These are phyloP conservation scores for Suillus fuscotomentosus DNA, from an alignment of 768 basidiomycete genomes.

Conservation along the genomic window DNA sequence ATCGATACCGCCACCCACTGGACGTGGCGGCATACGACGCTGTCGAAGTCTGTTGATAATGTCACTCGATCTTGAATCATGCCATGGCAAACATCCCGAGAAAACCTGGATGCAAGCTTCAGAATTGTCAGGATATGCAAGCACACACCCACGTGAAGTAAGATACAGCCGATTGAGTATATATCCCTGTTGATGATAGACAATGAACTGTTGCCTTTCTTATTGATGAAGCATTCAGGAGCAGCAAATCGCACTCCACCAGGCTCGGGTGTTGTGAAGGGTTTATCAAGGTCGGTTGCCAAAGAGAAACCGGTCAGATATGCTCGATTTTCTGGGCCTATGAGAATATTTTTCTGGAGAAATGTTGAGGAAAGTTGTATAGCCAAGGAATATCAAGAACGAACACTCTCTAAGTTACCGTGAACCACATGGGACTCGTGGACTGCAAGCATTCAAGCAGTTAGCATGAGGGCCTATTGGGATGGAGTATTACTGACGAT, in stretches of 20 bases:
- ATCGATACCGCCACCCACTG: background rate
- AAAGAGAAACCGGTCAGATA: conserved; percentile 1
- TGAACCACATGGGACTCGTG: background rate
- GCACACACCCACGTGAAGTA: background rate
- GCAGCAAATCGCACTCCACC: conserved; percentile 1
- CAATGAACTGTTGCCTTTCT: background rate
- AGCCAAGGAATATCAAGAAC: background rate
- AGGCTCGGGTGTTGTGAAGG: background rate
- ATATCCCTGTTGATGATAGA: background rate
- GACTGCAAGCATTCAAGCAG: background rate
- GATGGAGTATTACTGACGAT: background rate
- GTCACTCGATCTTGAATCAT: background rate
- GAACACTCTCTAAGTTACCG: background rate
- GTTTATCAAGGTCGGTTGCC: background rate
- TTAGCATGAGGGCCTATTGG: background rate
- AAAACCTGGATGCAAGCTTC: background rate
- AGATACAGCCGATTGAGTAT: background rate
- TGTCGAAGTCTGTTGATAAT: background rate
- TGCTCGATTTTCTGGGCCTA: background rate
- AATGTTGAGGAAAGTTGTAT: background rate
- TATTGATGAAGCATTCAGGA: background rate
- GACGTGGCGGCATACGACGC: background rate
- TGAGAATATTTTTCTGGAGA: background rate
- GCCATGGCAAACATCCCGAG: conserved; percentile 1
- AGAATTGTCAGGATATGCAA: background rate